These are phyloP conservation scores for Starmerella bombi DNA, from an alignment of 805 yeast species.

Conservation along the genomic window DNA sequence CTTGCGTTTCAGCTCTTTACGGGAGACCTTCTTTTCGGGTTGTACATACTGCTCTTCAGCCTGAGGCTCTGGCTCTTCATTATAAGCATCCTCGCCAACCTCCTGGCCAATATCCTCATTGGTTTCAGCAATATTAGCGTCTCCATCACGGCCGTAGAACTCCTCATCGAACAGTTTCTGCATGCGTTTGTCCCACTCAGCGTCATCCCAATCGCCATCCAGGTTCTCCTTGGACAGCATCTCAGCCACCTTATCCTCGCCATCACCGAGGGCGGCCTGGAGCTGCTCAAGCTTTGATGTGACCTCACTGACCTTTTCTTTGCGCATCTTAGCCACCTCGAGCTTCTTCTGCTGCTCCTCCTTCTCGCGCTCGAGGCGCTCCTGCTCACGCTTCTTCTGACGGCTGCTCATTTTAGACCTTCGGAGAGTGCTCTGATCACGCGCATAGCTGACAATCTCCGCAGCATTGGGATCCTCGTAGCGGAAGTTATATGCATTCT, in stretches of 20 bases:
- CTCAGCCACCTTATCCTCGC: conserved; percentile 42
- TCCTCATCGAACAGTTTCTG: conserved; percentile 75
- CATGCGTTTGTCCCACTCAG: conserved; percentile 84
- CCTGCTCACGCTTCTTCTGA: conserved; percentile 67
- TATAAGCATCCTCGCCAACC: conserved; percentile 20
- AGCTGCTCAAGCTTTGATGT: conserved; percentile 56
- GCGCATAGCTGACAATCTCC: conserved; percentile 86
- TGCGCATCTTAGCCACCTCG: conserved; percentile 56
- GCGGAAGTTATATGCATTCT: conserved; percentile 86
- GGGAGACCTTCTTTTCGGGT: conserved; percentile 46
- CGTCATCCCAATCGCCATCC: conserved; percentile 77
- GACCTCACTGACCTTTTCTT: conserved; percentile 61
- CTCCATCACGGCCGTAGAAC: conserved; percentile 43
- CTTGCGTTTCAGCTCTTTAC: conserved; percentile 44
- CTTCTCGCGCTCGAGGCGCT: conserved; percentile 40
- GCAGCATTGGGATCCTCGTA: conserved; percentile 85
- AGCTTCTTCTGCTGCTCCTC: conserved; percentile 45
- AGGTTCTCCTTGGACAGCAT: conserved; percentile 62
- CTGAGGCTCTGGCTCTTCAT: conserved; percentile 21
- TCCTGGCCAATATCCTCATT: conserved; percentile 32
- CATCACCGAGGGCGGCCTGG: conserved; percentile 51
- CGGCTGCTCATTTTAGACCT: conserved; percentile 62
- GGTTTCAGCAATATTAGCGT: conserved; percentile 18
- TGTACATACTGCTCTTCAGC: conserved; percentile 17
- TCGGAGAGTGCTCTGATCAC: conserved; percentile 81